phyloP scores from a whole-genome alignment of 1,139 yeast genomes.

The Candida sojae region DNA sequence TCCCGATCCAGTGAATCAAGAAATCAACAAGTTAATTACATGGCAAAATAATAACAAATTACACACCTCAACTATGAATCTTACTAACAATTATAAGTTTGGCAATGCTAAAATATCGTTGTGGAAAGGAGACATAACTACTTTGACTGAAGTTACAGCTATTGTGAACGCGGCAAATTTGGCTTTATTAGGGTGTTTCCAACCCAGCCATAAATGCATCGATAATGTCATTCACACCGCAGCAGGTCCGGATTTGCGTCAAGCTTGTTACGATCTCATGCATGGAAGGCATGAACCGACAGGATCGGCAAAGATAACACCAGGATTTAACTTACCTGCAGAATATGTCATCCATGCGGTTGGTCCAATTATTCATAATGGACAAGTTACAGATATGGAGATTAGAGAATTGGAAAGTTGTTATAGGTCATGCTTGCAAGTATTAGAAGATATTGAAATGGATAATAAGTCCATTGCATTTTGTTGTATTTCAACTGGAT shows the following conservation, averaged over 20 bases:
- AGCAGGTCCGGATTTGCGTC: conserved; percentile 11
- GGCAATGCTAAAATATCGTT: conserved; percentile 6
- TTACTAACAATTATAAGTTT: conserved; percentile 2
- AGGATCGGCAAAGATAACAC: conserved; percentile 8
- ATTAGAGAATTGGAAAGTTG: conserved; percentile 6
- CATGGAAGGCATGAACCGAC: conserved; percentile 6
- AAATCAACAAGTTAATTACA: conserved; percentile 5
- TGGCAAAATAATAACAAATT: conserved; percentile 6
- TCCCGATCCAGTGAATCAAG: conserved; percentile 4
- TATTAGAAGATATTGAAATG: conserved; percentile 2
- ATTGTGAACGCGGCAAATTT: conserved; percentile 12
- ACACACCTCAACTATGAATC: background rate
- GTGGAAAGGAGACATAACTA: conserved; percentile 13
- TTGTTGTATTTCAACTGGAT: conserved; percentile 12
- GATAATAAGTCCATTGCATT: conserved; percentile 9
- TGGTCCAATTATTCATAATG: conserved; percentile 8
- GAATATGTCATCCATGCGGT: conserved; percentile 10
- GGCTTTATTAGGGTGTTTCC: conserved; percentile 11
- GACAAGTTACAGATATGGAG: background rate
- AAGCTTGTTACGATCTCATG: conserved; percentile 9
- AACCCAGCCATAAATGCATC: conserved; percentile 12
- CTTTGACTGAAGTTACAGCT: conserved; percentile 7
- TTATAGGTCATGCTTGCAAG: conserved; percentile 7
- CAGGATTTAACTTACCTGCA: conserved; percentile 8
- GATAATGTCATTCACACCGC: conserved; percentile 11